These are phyloP conservation scores for Xylaria sp. DNA, from an alignment of 2,329 filamentous ascomycete genomes.

Conservation along the genomic window DNA sequence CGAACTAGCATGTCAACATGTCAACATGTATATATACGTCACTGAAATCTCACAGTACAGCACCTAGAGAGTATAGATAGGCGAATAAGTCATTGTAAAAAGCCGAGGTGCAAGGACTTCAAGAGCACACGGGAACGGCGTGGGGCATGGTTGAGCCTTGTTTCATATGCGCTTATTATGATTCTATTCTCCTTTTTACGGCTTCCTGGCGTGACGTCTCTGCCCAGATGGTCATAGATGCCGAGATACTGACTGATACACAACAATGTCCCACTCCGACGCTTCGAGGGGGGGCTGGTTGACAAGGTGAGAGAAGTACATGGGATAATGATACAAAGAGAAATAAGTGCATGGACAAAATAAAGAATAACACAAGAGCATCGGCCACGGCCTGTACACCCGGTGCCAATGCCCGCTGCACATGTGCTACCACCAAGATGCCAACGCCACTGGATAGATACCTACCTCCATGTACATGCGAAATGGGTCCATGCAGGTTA, in stretches of 20 bases:
- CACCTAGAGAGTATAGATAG: background rate
- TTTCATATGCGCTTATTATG: conserved; percentile 13
- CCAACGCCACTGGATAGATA: background rate
- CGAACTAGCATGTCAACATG: background rate
- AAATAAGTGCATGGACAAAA: background rate
- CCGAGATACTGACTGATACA: conserved; percentile 9
- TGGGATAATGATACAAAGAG: background rate
- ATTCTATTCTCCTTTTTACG: background rate
- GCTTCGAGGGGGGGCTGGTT: background rate
- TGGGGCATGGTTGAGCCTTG: background rate
- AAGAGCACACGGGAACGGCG: background rate
- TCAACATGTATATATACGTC: background rate
- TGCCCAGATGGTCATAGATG: background rate
- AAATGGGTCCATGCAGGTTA: background rate
- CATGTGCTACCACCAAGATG: conserved; percentile 19
- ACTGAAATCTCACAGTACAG: background rate
- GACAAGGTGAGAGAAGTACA: conserved; percentile 1
- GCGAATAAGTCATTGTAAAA: background rate
- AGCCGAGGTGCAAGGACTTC: background rate
- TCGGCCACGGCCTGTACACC: conserved; percentile 4
- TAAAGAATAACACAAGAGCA: background rate
- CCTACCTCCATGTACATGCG: conserved; percentile 1
- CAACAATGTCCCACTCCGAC: conserved; percentile 25
- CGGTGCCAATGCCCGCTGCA: background rate
- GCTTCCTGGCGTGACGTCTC: background rate